A percentile compares a stretch with the other conserved stretches of the same genome.
Evolutionary conservation across 1,284 basidiomycete species (phyloP).

Genomic region (Abortiporus biennis): DNA sequence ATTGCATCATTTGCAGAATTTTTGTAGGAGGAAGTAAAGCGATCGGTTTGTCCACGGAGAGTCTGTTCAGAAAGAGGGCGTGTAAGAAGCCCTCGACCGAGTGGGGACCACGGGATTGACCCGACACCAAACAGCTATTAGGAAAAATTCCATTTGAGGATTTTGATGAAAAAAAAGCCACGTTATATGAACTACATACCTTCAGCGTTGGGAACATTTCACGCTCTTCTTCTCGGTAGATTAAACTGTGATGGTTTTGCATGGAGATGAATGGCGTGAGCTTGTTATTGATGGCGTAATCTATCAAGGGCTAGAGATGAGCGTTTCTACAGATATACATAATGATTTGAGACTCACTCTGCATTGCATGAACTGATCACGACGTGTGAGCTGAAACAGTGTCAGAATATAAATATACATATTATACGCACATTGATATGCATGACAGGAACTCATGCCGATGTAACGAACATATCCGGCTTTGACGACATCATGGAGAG

Average conservation of each 20-base stretch:
- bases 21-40: slow-evolving; percentile 20
- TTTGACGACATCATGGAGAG: too few species aligned
- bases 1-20: slow-evolving; percentile 24
- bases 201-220: slow-evolving; percentile 62
- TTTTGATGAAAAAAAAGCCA: too few species aligned
- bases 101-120: slow-evolving; percentile 34
- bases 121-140: slow-evolving; percentile 27
- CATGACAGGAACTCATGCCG: too few species aligned
- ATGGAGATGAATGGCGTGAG: slow-evolving; percentile 65
- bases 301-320: slow-evolving; percentile 7
- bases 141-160: neutral
- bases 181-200: too few species aligned
- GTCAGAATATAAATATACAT: too few species aligned
- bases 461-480: too few species aligned
- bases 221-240: slow-evolving; percentile 64
- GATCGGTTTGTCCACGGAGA: slow-evolving; percentile 17
- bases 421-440: slow-evolving; percentile 28
- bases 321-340: neutral
- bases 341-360: slow-evolving; percentile 22
- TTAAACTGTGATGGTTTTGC: slow-evolving; percentile 57
- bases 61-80: slow-evolving; percentile 21
- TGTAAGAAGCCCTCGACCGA: slow-evolving; percentile 27
- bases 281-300: slow-evolving; percentile 32
- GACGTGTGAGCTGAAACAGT: too few species aligned
- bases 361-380: slow-evolving; percentile 32